Percentiles rank a stretch among this genome's conserved stretches.
Evolutionary conservation across 352 stramenopile species (phyloP).

Genomic region (Phytophthora hibernalis): DNA sequence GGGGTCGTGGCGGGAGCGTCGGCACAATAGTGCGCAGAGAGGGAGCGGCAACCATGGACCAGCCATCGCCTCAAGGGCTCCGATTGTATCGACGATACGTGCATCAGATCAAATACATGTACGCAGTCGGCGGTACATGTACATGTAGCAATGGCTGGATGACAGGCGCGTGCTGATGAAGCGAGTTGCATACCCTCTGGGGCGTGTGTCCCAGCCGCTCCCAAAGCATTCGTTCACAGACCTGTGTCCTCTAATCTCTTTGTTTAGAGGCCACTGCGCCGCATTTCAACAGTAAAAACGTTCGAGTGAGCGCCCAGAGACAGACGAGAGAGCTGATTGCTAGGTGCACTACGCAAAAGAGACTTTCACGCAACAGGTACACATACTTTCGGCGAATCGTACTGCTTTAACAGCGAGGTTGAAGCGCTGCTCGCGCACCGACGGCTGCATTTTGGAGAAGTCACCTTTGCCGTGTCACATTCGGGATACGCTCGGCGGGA

Average conservation of each 20-base stretch:
- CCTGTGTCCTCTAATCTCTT: conserved; percentile 19
- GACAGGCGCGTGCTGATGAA: conserved; percentile 21
- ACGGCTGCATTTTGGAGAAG: conserved; percentile 10
- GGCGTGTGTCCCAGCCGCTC: conserved; percentile 18
- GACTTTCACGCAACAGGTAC: background rate
- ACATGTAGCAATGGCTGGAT: conserved; percentile 11
- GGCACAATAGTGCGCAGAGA: conserved; percentile 12
- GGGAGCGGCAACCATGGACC: conserved; percentile 27
- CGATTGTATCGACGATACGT: conserved; percentile 7
- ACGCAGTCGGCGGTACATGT: background rate
- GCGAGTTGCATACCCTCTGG: conserved; percentile 19
- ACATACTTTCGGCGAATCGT: conserved; percentile 1
- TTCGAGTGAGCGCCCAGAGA: conserved; percentile 17
- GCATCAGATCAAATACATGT: no score
- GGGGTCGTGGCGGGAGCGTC: conserved; percentile 19
- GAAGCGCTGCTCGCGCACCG: conserved; percentile 3
- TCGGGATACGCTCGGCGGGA: conserved; percentile 8
- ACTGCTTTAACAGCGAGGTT: conserved; percentile 23
- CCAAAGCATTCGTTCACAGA: conserved; percentile 19
- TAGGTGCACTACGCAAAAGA: background rate
- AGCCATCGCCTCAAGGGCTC: conserved; percentile 21
- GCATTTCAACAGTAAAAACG: conserved; percentile 24
- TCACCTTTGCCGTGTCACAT: conserved; percentile 23
- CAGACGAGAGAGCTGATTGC: background rate
- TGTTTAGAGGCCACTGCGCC: conserved; percentile 25